Conservation (phyloP, 2,329 filamentous ascomycete genomes). For the Furcasterigmium furcatum region DNA sequence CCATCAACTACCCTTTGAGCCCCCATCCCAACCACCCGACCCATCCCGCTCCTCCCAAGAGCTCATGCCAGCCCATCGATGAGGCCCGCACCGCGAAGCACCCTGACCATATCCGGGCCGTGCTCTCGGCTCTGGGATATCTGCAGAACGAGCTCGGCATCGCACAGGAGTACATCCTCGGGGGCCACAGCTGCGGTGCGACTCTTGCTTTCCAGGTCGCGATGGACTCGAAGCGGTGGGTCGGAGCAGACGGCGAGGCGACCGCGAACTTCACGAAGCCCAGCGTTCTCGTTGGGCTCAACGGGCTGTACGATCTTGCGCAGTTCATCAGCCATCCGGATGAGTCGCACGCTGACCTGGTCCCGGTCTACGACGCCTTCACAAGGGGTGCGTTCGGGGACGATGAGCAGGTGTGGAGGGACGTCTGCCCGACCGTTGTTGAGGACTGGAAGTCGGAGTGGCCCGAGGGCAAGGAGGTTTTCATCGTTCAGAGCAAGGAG, state of each 20-base stretch:
- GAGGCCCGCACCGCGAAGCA: slow-evolving; percentile 45
- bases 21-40: slow-evolving; percentile 40
- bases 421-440: slow-evolving; percentile 31
- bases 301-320: slow-evolving; percentile 49
- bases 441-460: slow-evolving; percentile 4
- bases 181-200: slow-evolving; percentile 61
- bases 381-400: slow-evolving; percentile 42
- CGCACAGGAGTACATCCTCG: slow-evolving; percentile 46
- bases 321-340: slow-evolving; percentile 19
- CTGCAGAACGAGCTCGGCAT: slow-evolving; percentile 43
- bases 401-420: slow-evolving; percentile 31
- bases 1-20: slow-evolving; percentile 58
- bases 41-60: slow-evolving; percentile 8
- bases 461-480: slow-evolving; percentile 7
- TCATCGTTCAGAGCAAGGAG: slow-evolving; percentile 9
- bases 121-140: slow-evolving; percentile 44
- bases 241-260: slow-evolving; percentile 9
- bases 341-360: slow-evolving; percentile 26
- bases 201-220: slow-evolving; percentile 46
- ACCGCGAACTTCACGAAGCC: slow-evolving; percentile 5
- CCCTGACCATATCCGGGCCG: slow-evolving; percentile 57
- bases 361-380: slow-evolving; percentile 36
- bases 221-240: slow-evolving; percentile 16
- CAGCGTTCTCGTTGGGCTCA: slow-evolving; percentile 40
- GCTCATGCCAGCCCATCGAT: slow-evolving; percentile 9